Evolutionary conservation across 2,329 filamentous ascomycete species (phyloP).

Genomic region (Amesomyces nigricolor): DNA sequence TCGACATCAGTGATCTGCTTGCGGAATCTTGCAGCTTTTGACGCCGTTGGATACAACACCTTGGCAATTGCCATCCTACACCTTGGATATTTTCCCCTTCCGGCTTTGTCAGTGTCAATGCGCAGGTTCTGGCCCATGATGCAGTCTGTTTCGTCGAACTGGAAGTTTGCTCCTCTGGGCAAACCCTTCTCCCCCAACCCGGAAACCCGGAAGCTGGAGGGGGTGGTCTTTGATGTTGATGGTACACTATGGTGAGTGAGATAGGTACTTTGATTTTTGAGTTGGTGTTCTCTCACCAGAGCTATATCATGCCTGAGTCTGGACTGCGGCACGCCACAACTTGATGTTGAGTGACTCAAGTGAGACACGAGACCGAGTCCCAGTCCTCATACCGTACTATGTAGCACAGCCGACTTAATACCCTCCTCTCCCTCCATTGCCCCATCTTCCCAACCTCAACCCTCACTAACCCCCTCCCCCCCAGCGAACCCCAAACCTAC

Average conservation of each 20-base stretch:
- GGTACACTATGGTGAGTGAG: slow-evolving; percentile 77
- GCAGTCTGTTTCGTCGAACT: slow-evolving; percentile 29
- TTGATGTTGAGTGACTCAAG: background rate
- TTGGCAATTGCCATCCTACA: no score
- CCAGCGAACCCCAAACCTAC: slow-evolving; percentile 82
- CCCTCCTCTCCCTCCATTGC: no score
- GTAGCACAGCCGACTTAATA: no score
- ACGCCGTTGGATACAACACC: no score
- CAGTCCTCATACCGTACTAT: no score
- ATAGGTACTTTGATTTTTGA: background rate
- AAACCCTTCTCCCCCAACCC: slow-evolving; percentile 30
- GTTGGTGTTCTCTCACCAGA: no score
- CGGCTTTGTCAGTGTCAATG: slow-evolving; percentile 9
- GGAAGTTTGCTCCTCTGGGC: slow-evolving; percentile 52
- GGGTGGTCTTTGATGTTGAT: slow-evolving; percentile 86
- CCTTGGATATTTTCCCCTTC: background rate
- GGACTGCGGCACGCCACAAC: background rate
- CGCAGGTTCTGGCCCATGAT: slow-evolving; percentile 38
- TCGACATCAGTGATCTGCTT: no score
- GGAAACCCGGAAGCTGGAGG: slow-evolving; percentile 45
- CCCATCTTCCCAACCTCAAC: background rate
- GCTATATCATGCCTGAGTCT: no score
- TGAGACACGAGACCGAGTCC: background rate
- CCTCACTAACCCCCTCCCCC: background rate
- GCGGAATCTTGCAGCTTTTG: no score